phyloP scores from a whole-genome alignment of 2,329 filamentous ascomycete genomes.

The Piedraia hortae region DNA sequence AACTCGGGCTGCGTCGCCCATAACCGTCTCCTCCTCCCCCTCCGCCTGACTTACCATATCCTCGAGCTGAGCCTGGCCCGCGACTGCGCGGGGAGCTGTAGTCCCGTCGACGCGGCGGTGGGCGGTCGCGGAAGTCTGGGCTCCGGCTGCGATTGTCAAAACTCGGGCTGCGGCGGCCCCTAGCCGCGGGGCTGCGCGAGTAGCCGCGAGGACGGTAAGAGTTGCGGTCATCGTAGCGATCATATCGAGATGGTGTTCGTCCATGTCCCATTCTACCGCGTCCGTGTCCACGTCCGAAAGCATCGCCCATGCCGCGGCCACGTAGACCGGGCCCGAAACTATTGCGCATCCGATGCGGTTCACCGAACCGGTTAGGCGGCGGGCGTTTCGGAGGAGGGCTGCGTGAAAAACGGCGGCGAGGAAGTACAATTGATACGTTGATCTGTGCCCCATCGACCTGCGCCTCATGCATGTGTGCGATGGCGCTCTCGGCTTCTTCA shows the following conservation, averaged over 20 bases:
- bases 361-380: slow-evolving; percentile 23
- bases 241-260: slow-evolving; percentile 8
- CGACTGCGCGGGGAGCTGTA: slow-evolving; percentile 2
- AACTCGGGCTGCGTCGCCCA: slow-evolving; percentile 5
- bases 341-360: slow-evolving; percentile 13
- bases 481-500: slow-evolving; percentile 59
- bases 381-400: slow-evolving; percentile 44
- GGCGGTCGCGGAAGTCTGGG: slow-evolving; percentile 6
- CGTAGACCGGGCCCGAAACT: too few relatives aligned
- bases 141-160: slow-evolving; percentile 8
- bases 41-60: too few relatives aligned
- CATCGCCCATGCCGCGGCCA: too few relatives aligned
- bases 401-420: slow-evolving; percentile 54
- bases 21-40: slow-evolving; percentile 4
- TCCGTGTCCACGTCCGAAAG: too few relatives aligned
- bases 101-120: slow-evolving; percentile 4
- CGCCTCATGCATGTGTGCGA: slow-evolving; percentile 86
- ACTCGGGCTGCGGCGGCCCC: slow-evolving; percentile 13
- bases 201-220: slow-evolving; percentile 7
- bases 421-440: slow-evolving; percentile 69
- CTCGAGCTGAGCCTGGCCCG: too few relatives aligned
- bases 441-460: slow-evolving; percentile 63
- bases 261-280: too few relatives aligned
- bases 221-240: slow-evolving; percentile 9
- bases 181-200: slow-evolving; percentile 4